Conservation (phyloP, 2,329 filamentous ascomycete species). For the Aaosphaeria pasadenensis region DNA sequence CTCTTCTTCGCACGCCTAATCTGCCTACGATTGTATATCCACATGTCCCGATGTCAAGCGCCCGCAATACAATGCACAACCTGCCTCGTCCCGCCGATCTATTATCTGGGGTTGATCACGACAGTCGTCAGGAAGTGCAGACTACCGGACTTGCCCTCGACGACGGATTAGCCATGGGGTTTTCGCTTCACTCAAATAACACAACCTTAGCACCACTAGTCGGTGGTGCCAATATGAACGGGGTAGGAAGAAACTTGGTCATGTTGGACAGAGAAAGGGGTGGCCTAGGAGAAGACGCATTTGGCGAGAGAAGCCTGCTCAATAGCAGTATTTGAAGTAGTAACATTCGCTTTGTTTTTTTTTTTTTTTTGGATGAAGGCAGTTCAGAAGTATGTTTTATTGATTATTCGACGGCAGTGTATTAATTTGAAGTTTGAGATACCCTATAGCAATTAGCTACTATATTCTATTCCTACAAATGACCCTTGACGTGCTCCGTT, state of each 20-base stretch:
- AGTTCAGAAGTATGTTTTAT: too few relatives aligned
- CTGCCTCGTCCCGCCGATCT: slow-evolving; percentile 32
- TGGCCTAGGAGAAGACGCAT: slow-evolving; percentile 1
- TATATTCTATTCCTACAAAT: too few relatives aligned
- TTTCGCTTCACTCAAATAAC: not conserved
- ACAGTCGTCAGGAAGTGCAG: slow-evolving; percentile 4
- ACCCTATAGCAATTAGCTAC: too few relatives aligned
- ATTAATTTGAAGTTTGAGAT: too few relatives aligned
- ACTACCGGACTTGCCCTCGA: slow-evolving; percentile 6
- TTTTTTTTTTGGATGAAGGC: too few relatives aligned
- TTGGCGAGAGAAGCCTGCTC: slow-evolving; percentile 8
- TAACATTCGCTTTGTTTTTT: too few relatives aligned
- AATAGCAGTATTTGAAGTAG: slow-evolving; percentile 4
- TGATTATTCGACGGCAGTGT: too few relatives aligned
- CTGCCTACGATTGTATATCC: slow-evolving; percentile 30
- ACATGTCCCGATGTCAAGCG: slow-evolving; percentile 23
- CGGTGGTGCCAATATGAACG: not conserved
- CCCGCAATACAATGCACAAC: slow-evolving; percentile 23
- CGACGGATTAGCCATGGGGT: slow-evolving; percentile 3
- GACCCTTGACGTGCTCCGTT: too few relatives aligned
- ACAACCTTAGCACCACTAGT: slow-evolving; percentile 1
- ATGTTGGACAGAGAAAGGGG: not conserved
- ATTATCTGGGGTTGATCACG: slow-evolving; percentile 21
- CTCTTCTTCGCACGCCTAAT: slow-evolving; percentile 22
- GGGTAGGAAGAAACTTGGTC: not conserved